Conservation (phyloP, 2,329 filamentous ascomycete species). For the Stemphylium beticola region DNA sequence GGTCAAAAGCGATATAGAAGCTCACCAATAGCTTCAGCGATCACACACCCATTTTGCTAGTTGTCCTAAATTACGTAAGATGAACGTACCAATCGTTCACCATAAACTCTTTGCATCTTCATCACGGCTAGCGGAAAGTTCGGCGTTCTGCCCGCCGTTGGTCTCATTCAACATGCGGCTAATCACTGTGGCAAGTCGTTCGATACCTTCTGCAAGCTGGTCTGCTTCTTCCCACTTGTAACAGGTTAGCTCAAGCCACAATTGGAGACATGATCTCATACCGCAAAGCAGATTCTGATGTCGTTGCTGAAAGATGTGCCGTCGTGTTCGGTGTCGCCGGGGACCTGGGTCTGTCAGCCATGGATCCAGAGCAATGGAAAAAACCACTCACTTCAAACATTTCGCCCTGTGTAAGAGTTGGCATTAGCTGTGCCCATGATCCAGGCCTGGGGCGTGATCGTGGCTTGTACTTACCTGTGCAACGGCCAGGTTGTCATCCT, state of each 20-base stretch:
- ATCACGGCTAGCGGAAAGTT: conserved; percentile 20
- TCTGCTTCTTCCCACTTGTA: conserved; percentile 66
- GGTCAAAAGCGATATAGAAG: neutral
- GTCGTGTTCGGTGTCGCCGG: conserved; percentile 54
- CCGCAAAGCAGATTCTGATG: conserved; percentile 45
- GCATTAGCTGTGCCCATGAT: conserved; percentile 24
- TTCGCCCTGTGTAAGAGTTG: conserved; percentile 59
- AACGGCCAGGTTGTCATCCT: conserved; percentile 70
- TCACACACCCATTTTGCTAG: neutral
- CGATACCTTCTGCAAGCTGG: conserved; percentile 70
- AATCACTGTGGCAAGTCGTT: conserved; percentile 63
- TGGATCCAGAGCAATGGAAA: conserved; percentile 50
- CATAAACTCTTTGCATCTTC: conserved; percentile 42
- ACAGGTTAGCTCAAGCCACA: conserved; percentile 9
- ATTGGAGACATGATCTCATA: conserved; percentile 9
- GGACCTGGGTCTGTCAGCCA: conserved; percentile 42
- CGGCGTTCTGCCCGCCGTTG: conserved; percentile 16
- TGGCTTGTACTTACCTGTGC: conserved; percentile 53
- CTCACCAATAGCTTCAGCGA: neutral
- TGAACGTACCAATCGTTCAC: conserved; percentile 22
- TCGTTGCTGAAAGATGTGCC: conserved; percentile 62
- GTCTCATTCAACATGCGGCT: conserved; percentile 44
- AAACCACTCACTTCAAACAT: conserved; percentile 64
- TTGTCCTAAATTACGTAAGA: neutral
- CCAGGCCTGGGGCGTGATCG: conserved; percentile 2